Evolutionary conservation across 2,329 filamentous ascomycete species (phyloP), one percentile per base, ranked within the genome.

Genomic region (Aspergillus flavus): DNA sequence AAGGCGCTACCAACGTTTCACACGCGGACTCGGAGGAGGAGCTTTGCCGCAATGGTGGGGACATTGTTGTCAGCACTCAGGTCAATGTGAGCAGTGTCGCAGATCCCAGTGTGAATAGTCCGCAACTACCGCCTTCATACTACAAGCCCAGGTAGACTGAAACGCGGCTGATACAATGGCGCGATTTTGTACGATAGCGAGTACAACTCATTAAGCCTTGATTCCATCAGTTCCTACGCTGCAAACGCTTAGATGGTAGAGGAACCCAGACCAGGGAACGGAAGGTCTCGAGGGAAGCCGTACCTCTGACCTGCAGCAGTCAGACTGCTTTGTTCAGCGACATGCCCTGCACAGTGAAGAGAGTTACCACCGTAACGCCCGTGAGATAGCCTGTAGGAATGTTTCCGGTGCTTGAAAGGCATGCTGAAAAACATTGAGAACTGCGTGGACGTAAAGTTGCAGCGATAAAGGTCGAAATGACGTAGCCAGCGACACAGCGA

Each of bases 21-120:
- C 50, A n/a, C 26, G 30, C 50, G 1, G 50, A 30, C 14, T 53
- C 50, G 1, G 50, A 53, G 50, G 50, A 53, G 50, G 48, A 34
- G 7, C 50, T 53, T 34, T 53, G 50, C 23, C 50, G 30, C 6
- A 48, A 48, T 32, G 14, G n/a, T 11, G 28, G 50, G n/a, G 28
- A 53, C 50, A 53, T 53, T 14, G 50, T 53, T 53, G 50, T 53
- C 50, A 53, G 50, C 30, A 53, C 50, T 4, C 50, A 53, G 50
- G 50, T 53, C 19, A 53, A 53, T 11, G 50, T 53, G 50, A 53
- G 14, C 10, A 53, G 50, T n/a, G 50, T 21, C 6, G 50, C 26
- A n/a, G 50, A 53, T 53, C 32, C 50, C 26, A 21, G 50, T n/a
- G 14, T 9, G 11, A 34, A 34, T 32, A 53, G 50, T 28, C 28